A percentile compares a stretch with the other conserved stretches of the same genome.
Conservation (phyloP, 768 basidiomycete species). For the Kwoniella europaea region DNA sequence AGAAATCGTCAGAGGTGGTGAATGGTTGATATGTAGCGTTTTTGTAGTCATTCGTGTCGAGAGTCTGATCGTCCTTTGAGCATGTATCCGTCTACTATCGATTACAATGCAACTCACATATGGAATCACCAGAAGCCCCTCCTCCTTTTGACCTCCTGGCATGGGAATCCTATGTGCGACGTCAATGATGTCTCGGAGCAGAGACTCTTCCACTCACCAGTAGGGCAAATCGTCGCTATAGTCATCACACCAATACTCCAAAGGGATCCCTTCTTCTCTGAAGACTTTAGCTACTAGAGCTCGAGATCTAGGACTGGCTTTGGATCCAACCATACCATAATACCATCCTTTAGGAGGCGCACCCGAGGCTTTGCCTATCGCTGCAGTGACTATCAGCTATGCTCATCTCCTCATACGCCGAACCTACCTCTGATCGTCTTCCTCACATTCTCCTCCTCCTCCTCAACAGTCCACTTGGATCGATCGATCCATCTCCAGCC, state of each 20-base stretch:
- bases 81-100: background rate
- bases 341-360: constrained; percentile 41
- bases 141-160: constrained; percentile 5
- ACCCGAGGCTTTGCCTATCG: constrained; percentile 28
- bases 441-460: constrained; percentile 40
- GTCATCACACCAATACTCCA: constrained; percentile 43
- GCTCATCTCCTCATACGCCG: no score
- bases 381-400: constrained; percentile 12
- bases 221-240: constrained; percentile 49
- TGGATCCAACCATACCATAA: constrained; percentile 47
- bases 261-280: constrained; percentile 42
- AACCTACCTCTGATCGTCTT: constrained; percentile 40
- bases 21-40: constrained; percentile 41
- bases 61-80: constrained; percentile 13
- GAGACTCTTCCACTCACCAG: constrained; percentile 7
- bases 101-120: constrained; percentile 18
- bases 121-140: constrained; percentile 43
- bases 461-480: constrained; percentile 35
- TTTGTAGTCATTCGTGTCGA: constrained; percentile 52
- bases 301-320: constrained; percentile 41
- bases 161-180: constrained; percentile 27
- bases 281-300: constrained; percentile 43
- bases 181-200: background rate
- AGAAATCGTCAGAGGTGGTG: constrained; percentile 41
- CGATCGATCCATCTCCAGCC: constrained; percentile 51